These are phyloP conservation scores for Prunus davidiana DNA, from an alignment of 306 rosid genomes.

Conservation along the genomic window DNA sequence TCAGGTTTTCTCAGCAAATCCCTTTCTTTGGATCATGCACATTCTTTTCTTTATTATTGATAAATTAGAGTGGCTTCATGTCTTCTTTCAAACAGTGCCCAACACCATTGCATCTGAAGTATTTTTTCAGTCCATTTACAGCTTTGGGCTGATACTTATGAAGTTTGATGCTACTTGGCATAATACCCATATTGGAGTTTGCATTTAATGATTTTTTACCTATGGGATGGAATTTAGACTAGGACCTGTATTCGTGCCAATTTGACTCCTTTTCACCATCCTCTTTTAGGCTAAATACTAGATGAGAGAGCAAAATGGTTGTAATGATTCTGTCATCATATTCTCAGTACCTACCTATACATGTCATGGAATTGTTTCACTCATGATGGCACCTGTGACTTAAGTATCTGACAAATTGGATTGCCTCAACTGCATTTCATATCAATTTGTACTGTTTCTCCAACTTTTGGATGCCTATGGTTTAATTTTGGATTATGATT, in stretches of 20 bases:
- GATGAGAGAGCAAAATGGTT: not conserved
- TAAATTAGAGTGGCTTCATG: not conserved
- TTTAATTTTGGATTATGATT: not conserved
- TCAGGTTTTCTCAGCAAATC: slow-evolving; percentile 40
- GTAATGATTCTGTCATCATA: not conserved
- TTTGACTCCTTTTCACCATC: not conserved
- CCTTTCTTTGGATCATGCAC: not conserved
- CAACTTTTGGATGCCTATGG: not conserved
- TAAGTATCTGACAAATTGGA: not conserved
- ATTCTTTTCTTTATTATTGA: not conserved
- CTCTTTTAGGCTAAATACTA: not conserved
- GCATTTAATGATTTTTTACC: not conserved
- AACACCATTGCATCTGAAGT: not conserved
- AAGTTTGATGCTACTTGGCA: not conserved
- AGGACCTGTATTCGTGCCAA: not conserved
- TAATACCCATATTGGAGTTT: not conserved
- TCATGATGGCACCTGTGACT: not conserved
- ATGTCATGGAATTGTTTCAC: not conserved
- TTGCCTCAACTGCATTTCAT: not conserved
- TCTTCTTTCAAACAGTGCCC: not conserved
- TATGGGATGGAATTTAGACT: not conserved
- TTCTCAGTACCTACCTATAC: not conserved
- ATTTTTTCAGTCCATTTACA: not conserved
- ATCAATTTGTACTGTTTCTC: slow-evolving; percentile 4
- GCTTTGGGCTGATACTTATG: not conserved